Percentiles rank a stretch among this genome's conserved stretches.
phyloP scores from a whole-genome alignment of 2,329 filamentous ascomycete genomes.

The Trichoderma afroharzianum region DNA sequence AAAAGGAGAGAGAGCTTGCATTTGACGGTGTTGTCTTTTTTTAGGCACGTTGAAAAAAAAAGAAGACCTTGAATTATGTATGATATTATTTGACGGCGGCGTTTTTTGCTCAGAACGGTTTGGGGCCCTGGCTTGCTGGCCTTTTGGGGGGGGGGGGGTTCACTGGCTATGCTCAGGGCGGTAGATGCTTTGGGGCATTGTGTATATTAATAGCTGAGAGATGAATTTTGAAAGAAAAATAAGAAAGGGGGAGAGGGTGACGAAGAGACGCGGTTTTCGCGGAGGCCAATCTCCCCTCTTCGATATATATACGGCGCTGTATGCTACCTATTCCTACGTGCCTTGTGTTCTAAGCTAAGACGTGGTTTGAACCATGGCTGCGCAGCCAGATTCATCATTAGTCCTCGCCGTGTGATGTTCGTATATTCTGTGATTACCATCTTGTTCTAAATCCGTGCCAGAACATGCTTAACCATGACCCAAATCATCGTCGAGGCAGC shows the following conservation, averaged over 20 bases:
- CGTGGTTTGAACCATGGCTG: background rate
- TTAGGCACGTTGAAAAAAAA: slow-evolving; percentile 23
- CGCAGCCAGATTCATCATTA: background rate
- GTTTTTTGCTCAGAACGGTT: slow-evolving; percentile 26
- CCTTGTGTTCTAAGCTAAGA: background rate
- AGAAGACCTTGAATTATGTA: slow-evolving; percentile 31
- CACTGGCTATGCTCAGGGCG: background rate
- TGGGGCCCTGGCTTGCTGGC: background rate
- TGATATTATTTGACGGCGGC: slow-evolving; percentile 25
- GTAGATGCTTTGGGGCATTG: slow-evolving; percentile 20
- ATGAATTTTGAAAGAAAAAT: slow-evolving; percentile 7
- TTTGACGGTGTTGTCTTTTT: slow-evolving; percentile 37
- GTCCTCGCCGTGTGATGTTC: background rate
- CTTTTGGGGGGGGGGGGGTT: background rate
- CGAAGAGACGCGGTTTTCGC: slow-evolving; percentile 23
- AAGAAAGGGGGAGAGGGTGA: slow-evolving; percentile 20
- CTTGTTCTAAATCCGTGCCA: background rate
- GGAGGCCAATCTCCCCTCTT: slow-evolving; percentile 37
- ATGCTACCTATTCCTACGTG: background rate
- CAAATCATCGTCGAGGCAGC: background rate
- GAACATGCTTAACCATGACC: background rate
- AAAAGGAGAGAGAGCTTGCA: slow-evolving; percentile 27
- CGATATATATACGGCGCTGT: background rate
- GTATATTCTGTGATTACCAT: background rate
- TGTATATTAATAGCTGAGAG: slow-evolving; percentile 31